phyloP scores from a whole-genome alignment of 1,284 basidiomycete species.

The Fomitopsis palustris region DNA sequence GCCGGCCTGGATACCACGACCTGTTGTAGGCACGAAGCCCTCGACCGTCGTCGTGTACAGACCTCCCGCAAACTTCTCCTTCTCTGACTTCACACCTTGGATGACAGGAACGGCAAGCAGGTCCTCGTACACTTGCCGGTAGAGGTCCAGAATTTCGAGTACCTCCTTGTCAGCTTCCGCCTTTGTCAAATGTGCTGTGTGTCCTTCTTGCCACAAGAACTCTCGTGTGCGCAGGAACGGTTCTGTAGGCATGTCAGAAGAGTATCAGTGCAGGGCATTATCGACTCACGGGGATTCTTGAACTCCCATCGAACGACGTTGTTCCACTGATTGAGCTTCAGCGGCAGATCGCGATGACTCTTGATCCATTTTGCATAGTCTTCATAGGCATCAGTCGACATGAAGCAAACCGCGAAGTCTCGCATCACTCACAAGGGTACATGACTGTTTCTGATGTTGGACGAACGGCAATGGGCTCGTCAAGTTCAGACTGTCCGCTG shows the following conservation, averaged over 20 bases:
- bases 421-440: conserved; percentile 78
- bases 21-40: conserved; percentile 96
- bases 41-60: conserved; percentile 98
- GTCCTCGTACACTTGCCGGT: conserved; percentile 95
- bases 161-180: conserved; percentile 91
- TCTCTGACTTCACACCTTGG: conserved; percentile 96
- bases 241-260: conserved; percentile 41
- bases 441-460: conserved; percentile 98
- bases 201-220: conserved; percentile 99
- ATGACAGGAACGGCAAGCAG: conserved; percentile 97
- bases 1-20: conserved; percentile 96
- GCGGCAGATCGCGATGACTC: conserved; percentile 93
- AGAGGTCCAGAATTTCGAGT: conserved; percentile 91
- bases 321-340: conserved; percentile 99
- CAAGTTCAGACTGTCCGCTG: conserved; percentile 89
- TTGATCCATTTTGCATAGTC: conserved; percentile 99
- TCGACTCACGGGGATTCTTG: conserved; percentile 85
- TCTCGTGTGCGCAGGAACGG: conserved; percentile 99
- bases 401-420: not conserved
- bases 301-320: conserved; percentile 99
- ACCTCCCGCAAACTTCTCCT: conserved; percentile 99
- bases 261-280: not conserved
- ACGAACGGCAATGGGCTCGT: conserved; percentile 97
- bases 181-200: conserved; percentile 92
- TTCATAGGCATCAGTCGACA: conserved; percentile 14